Evolutionary conservation across 768 basidiomycete genomes (phyloP), one percentile per base, ranked within the genome.

Genomic region (Amanita subjunquillea): DNA sequence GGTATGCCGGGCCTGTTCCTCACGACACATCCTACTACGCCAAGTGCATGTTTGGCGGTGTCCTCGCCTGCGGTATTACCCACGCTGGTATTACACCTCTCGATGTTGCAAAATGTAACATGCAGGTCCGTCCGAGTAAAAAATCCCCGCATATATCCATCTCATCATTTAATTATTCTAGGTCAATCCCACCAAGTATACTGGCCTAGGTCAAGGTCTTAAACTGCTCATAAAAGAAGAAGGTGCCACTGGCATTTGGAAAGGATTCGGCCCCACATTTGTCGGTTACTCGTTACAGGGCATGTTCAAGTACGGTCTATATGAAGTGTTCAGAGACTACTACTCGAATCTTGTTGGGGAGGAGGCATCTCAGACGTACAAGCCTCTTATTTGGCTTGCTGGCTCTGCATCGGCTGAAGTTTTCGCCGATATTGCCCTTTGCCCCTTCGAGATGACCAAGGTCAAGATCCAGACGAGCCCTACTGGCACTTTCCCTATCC

Each of bases 221-320:
- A 74, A 75, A 54, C 75, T 76, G 37, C 81, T 93, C 63, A 50
- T 87, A 51, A 79, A 78, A 39, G 89, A 91, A 67, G 88, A 94
- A 69, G 89, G 93, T 61, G 69, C 82, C 55, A 80, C 68, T 37
- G 94, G 91, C 68, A 81, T 96, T 69, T 87, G 92, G 83, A 97
- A 95, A 70, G 94, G 94, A 62, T 74, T 96, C 65, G 89, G 89
- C 36, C 94, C 94, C 50, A 97, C 94, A 55, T 75, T 92, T 57
- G 75, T 95, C 69, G 92, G 94, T 57, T 94, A 94, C 76, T 90
- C 91, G 7, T 78, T 92, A 62, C 94, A 96, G 73, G 94, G 94
- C 66, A 85, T 93, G 81, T 92, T 95, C 86, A 97, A 97, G 73
- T 96, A 91, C 69, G 94, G 94, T 74, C 88, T 94, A 67, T 96